Base-by-base conservation (phyloP, 768 basidiomycete genomes). In the Termitomyces sp. region DNA sequence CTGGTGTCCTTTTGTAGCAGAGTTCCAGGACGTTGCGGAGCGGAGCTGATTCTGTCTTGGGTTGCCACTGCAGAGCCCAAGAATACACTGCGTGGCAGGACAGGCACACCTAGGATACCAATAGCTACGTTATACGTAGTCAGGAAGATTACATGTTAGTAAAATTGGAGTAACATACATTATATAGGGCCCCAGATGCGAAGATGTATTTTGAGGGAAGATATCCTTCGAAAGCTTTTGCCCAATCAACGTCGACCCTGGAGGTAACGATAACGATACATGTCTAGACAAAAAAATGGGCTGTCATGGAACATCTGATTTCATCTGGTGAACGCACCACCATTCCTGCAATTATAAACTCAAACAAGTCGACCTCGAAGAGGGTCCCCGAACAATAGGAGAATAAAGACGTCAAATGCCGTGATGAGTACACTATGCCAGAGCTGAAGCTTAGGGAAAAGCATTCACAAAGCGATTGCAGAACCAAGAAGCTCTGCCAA, bases 11-110 rank as follows among this genome's bases (percentile, higher is more conserved):
- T 33, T 35, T 64, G 61, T 56, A 57, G 57, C 26, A 69, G 65
- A 18, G 68, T 58, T 49, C 66, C 65, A 42, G 58, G 53, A 33
- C 63, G 60, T 22, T 65, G 60, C 16, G 73, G 62, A 9, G 70
- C 68, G 36, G 71, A 70, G 1, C 75, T 72, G 16, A 92, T 66
- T 45, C 94, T 76, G 57, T 94, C 87, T 67, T 94, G 89, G 0
- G 91, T 93, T 2, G 92, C 87, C 4, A 97, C 82, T 32, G 85
- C 82, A 3, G 91, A 92, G 5, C 94, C 94, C 16, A 97, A 77
- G 75, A 90, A 94, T n/a, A 97, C 77, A 58, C 87, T 88, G 69
- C 95, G 94, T 0, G 94, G 94, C 94, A 95, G 95, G 58, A 94
- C 87, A 2, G 93, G 95, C 1, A 92, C 92, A 32, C 88, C 87